Evolutionary conservation across 208 protist genomes (phyloP).

Genomic region (Vickermania spadyakhi): DNA sequence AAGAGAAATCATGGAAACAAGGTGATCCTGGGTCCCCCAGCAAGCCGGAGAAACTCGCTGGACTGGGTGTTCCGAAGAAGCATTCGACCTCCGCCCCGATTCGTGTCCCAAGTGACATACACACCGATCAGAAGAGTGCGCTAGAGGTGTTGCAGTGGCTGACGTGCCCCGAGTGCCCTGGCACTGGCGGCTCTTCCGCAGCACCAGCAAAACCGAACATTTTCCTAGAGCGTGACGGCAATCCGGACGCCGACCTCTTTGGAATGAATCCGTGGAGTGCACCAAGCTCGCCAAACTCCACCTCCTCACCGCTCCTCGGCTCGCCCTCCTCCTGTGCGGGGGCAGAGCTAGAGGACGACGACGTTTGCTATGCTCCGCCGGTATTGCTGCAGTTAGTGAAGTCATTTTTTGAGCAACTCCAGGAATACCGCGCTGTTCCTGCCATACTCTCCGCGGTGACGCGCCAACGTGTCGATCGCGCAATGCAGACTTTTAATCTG

Average conservation of each 20-base stretch:
- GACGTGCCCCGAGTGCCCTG: constrained; percentile 20
- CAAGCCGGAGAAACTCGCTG: too few species aligned
- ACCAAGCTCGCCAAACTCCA: background rate
- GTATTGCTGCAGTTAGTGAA: constrained; percentile 37
- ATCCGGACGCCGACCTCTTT: background rate
- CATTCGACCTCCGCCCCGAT: background rate
- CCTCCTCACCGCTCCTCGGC: background rate
- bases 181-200: background rate
- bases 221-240: too few species aligned
- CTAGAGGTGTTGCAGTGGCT: constrained; percentile 69
- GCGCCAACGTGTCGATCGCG: constrained; percentile 53
- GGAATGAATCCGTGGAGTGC: background rate
- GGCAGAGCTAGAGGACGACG: constrained; percentile 9
- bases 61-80: too few species aligned
- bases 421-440: constrained; percentile 37
- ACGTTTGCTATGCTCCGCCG: constrained; percentile 6
- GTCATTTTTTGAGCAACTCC: constrained; percentile 49
- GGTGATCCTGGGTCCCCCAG: too few species aligned
- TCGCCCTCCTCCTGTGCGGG: background rate
- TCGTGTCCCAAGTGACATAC: background rate
- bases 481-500: constrained; percentile 43
- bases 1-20: too few species aligned
- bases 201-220: too few species aligned
- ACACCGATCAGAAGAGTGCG: constrained; percentile 20
- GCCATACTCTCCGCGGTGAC: constrained; percentile 55